Evolutionary conservation across 1,284 basidiomycete genomes (phyloP).

Genomic region (Acaromyces ingoldii): DNA sequence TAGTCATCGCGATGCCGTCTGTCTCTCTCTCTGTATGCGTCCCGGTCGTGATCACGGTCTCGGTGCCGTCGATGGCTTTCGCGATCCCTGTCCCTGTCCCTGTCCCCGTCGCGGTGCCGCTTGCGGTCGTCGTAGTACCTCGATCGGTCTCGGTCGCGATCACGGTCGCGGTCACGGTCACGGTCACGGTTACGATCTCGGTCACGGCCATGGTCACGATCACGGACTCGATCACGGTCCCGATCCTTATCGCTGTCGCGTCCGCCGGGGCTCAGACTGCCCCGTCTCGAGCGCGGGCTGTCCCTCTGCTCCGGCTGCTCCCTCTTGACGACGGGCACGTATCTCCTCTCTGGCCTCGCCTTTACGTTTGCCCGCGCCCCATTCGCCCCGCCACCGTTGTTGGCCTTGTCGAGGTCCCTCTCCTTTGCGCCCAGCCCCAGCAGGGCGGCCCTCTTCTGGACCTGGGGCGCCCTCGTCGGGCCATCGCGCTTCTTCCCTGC

Average conservation of each 20-base stretch:
- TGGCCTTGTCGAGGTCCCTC: slow-evolving; percentile 10
- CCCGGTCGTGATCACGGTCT: slow-evolving; percentile 24
- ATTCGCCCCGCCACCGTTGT: slow-evolving; percentile 29
- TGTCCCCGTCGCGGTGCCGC: slow-evolving; percentile 5
- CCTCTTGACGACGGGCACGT: slow-evolving; percentile 68
- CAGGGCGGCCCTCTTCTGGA: slow-evolving; percentile 38
- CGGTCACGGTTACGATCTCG: slow-evolving; percentile 26
- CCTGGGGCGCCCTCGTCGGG: slow-evolving; percentile 30
- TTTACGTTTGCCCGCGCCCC: slow-evolving; percentile 54
- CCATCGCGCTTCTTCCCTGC: slow-evolving; percentile 54
- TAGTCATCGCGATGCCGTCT: not conserved
- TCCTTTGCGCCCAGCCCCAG: slow-evolving; percentile 48
- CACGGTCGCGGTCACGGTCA: slow-evolving; percentile 10
- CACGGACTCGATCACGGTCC: too few species aligned
- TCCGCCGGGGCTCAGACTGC: slow-evolving; percentile 8
- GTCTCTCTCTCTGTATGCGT: slow-evolving; percentile 14
- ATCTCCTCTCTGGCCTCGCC: slow-evolving; percentile 61
- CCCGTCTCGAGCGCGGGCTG: not conserved
- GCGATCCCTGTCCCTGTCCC: slow-evolving; percentile 17
- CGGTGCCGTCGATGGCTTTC: slow-evolving; percentile 18
- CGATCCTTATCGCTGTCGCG: slow-evolving; percentile 15
- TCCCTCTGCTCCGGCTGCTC: slow-evolving; percentile 49
- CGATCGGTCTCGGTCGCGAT: slow-evolving; percentile 12
- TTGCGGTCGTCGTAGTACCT: slow-evolving; percentile 23
- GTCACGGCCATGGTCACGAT: slow-evolving; percentile 13